phyloP scores from a whole-genome alignment of 768 basidiomycete species.

The Leccinellum luteum region DNA sequence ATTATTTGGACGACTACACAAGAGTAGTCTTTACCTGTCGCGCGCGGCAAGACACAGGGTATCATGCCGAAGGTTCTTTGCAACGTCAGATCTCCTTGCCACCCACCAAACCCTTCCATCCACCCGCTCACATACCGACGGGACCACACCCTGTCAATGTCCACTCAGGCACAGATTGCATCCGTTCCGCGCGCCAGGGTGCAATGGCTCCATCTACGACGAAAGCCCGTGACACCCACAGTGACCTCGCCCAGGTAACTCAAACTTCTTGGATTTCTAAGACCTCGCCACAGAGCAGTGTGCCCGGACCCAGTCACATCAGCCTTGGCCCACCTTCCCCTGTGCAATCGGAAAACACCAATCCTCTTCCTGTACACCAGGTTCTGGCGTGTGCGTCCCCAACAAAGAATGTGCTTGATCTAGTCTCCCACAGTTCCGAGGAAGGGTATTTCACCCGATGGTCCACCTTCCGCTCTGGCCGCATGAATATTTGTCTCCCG shows the following conservation, averaged over 20 bases:
- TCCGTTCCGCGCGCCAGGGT: background rate
- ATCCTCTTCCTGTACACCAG: background rate
- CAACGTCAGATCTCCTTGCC: background rate
- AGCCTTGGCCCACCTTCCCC: background rate
- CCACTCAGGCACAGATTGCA: background rate
- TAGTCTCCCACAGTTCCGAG: background rate
- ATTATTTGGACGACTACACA: constrained; percentile 1
- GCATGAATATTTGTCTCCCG: constrained; percentile 14
- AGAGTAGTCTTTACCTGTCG: constrained; percentile 12
- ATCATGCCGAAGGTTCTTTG: constrained; percentile 5
- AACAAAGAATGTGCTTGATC: constrained; percentile 6
- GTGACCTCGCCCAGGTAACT: constrained; percentile 11
- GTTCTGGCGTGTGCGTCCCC: background rate
- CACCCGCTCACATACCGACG: background rate
- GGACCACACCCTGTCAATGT: background rate
- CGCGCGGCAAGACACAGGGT: background rate
- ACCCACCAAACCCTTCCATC: constrained; percentile 1
- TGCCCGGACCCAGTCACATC: constrained; percentile 5
- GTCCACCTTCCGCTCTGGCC: constrained; percentile 28
- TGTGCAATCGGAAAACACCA: background rate
- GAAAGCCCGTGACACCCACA: background rate
- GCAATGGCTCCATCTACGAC: background rate
- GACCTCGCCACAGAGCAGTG: constrained; percentile 10
- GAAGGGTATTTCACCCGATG: constrained; percentile 12
- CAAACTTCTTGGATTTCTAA: background rate